Percentiles rank a stretch among this genome's conserved stretches.
These are phyloP conservation scores for Hemisphaericaspora subhashii DNA, from an alignment of 1,139 yeast species.

Conservation along the genomic window DNA sequence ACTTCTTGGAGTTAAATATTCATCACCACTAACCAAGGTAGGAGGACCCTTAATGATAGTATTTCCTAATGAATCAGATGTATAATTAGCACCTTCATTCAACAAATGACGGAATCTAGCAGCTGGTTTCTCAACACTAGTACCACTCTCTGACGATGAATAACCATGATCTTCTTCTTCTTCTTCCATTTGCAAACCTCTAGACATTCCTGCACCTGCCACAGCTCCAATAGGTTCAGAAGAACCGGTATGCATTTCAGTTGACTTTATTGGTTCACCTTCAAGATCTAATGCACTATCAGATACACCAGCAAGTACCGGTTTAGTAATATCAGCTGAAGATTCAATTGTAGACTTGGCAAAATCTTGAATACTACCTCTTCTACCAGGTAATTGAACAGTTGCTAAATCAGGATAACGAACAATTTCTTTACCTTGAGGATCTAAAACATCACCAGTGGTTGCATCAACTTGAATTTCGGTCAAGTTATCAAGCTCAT, in stretches of 20 bases:
- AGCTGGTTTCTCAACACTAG: background rate
- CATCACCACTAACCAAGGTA: background rate
- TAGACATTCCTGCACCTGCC: background rate
- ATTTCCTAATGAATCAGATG: slow-evolving; percentile 4
- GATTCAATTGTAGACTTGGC: slow-evolving; percentile 1
- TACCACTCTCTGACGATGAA: background rate
- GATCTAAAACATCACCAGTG: slow-evolving; percentile 34
- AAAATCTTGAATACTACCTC: slow-evolving; percentile 3
- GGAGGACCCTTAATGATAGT: slow-evolving; percentile 3
- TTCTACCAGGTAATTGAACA: background rate
- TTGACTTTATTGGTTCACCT: background rate
- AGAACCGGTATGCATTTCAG: background rate
- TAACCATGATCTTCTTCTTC: background rate
- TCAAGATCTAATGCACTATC: background rate
- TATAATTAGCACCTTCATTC: slow-evolving; percentile 5
- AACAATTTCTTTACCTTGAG: slow-evolving; percentile 22
- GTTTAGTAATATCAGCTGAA: background rate
- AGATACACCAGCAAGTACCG: background rate
- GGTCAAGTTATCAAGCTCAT: slow-evolving; percentile 23
- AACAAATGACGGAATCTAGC: slow-evolving; percentile 2
- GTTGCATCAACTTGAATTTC: slow-evolving; percentile 32
- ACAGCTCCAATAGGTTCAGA: background rate
- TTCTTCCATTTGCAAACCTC: background rate
- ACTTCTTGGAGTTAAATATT: slow-evolving; percentile 1
- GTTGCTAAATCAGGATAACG: slow-evolving; percentile 14